Base-by-base conservation (phyloP, 78 protist genomes). In the Tieghemostelium lacteum region DNA sequence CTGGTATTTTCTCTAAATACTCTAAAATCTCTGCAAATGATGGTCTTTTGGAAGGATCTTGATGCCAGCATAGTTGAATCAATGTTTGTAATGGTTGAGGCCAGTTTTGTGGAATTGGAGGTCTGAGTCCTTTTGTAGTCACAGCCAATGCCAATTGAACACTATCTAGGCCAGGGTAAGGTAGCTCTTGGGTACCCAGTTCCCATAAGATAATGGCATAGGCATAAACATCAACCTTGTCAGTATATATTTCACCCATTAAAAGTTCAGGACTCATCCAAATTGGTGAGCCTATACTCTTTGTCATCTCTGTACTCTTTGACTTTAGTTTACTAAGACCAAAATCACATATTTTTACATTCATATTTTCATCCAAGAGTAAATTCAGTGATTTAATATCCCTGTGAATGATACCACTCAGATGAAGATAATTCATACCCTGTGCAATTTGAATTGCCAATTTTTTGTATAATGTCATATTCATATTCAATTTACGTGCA, bases 201-300 rank as follows among this genome's bases (percentile, higher is more conserved):
- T 95, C 97, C 97, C 97, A 95, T n/a, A 95, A 45, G 34, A 92
- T 73, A 50, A 87, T 87, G 28, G 77, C 93, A 37, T 40, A 87
- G 4, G 93, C 86, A 54, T 74, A 87, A 39, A 72, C 83, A 62
- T 87, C 93, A 0, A 87, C 93, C 20, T 87, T 87, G n/a, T 87
- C 93, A 14, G 86, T 76, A 36, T 87, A 87, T 31, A 67, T 83
- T 12, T 87, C 76, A 24, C 93, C 93, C 28, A 87, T 58, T 5
- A 87, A 52, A 8, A 87, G 52, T 39, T 87, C 93, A 8, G 93
- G 93, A 8, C 71, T 64, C 93, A 87, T 87, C 93, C 93, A 87
- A 60, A 87, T 75, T 20, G 93, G 93, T 1, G 88, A 76, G 1
- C 93, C 93, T 61, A 87, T 76, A 0, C 76, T 70, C 29, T 87